These are phyloP conservation scores for Rhodotorula sp. DNA, from an alignment of 1,284 basidiomycete genomes.

Conservation along the genomic window DNA sequence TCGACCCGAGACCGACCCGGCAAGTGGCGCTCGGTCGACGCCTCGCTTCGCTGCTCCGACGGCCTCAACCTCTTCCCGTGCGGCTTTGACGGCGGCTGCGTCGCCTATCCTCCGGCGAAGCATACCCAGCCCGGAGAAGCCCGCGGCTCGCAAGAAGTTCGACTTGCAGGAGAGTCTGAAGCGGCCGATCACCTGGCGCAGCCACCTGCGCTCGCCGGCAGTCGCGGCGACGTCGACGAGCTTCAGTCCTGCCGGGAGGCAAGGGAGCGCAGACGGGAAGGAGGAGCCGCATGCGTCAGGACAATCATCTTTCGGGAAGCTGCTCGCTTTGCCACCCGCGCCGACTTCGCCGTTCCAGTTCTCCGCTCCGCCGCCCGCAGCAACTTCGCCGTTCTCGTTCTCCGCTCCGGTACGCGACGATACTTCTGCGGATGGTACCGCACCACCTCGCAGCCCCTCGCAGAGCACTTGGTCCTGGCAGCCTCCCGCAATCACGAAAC, in stretches of 20 bases:
- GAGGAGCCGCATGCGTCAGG: not conserved
- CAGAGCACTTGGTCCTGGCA: not conserved
- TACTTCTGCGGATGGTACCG: not conserved
- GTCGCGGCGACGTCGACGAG: not conserved
- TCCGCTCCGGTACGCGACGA: constrained; percentile 4
- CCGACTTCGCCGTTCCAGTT: not conserved
- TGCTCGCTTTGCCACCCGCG: not conserved
- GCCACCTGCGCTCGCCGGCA: not conserved
- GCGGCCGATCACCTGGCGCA: constrained; percentile 20
- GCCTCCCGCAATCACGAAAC: not conserved
- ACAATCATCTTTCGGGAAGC: not conserved
- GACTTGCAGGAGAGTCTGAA: constrained; percentile 23
- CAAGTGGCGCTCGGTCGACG: not conserved
- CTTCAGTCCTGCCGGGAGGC: not conserved
- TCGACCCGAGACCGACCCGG: not conserved
- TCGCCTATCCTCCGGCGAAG: not conserved
- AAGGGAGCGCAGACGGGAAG: not conserved
- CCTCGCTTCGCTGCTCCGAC: constrained; percentile 19
- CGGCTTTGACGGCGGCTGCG: not conserved
- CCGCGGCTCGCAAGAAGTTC: constrained; percentile 26
- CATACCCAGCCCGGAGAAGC: constrained; percentile 8
- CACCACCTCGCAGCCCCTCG: too few relatives aligned
- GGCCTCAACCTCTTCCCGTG: constrained; percentile 7
- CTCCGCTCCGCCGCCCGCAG: not conserved
- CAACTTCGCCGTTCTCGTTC: not conserved